Conservation (phyloP, 1,284 basidiomycete species). For the Ceratobasidium sp. region DNA sequence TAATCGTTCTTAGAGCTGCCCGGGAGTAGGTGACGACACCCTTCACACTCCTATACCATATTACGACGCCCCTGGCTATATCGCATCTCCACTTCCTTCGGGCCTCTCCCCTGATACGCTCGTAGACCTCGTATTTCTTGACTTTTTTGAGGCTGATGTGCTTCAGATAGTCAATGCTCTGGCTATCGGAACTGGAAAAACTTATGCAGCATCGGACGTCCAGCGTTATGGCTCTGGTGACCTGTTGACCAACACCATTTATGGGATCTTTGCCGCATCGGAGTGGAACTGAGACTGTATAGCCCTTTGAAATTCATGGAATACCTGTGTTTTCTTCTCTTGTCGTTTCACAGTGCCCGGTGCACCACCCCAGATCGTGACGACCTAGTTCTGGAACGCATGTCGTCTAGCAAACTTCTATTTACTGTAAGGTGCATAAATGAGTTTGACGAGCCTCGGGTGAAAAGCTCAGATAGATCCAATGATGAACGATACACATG, state of each 20-base stretch:
- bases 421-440: background rate
- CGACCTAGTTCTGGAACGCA: background rate
- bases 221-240: constrained; percentile 54
- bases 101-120: constrained; percentile 56
- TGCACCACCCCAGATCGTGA: background rate
- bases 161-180: constrained; percentile 62
- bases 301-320: too few relatives aligned
- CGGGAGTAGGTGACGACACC: constrained; percentile 73
- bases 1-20: constrained; percentile 68
- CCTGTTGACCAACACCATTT: constrained; percentile 29
- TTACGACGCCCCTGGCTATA: constrained; percentile 53
- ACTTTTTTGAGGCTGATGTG: constrained; percentile 65
- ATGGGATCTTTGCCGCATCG: constrained; percentile 14
- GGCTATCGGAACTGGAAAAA: constrained; percentile 54
- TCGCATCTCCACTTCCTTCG: constrained; percentile 58
- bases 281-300: constrained; percentile 18
- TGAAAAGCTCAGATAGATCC: background rate
- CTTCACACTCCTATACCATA: constrained; percentile 65
- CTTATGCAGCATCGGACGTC: constrained; percentile 61
- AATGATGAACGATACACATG: background rate
- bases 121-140: constrained; percentile 72
- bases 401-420: background rate
- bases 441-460: too few relatives aligned
- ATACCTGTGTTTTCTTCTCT: too few relatives aligned
- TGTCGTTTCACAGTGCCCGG: background rate